Conservation (phyloP, 139 green algal genomes). For the Pseudopediastrum boryanum region DNA sequence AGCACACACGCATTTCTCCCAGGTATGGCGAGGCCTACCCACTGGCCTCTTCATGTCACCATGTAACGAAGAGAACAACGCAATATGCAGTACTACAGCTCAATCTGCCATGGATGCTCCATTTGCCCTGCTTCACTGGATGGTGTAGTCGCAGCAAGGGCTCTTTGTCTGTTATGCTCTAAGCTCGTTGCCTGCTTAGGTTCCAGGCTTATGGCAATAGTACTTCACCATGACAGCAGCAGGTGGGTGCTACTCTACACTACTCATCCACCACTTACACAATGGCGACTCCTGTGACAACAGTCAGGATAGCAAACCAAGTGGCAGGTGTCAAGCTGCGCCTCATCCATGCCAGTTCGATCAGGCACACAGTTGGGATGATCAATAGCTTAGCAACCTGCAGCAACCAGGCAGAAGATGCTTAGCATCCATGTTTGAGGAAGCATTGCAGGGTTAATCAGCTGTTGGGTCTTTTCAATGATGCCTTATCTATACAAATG, state of each 20-base stretch:
- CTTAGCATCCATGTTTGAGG: not conserved
- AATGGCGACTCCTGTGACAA: conserved; percentile 83
- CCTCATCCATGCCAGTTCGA: conserved; percentile 79
- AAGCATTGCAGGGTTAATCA: not conserved
- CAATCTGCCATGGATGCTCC: too few species aligned
- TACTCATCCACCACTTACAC: conserved; percentile 50
- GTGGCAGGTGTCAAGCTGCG: conserved; percentile 57
- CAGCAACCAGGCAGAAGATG: not conserved
- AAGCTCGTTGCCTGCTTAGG: not conserved
- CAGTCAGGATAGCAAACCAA: conserved; percentile 66
- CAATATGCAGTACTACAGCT: too few species aligned
- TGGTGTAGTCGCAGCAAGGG: not conserved
- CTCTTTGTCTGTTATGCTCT: not conserved
- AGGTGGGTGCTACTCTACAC: not conserved
- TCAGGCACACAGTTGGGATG: conserved; percentile 87
- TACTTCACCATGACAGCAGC: not conserved
- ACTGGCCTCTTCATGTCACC: too few species aligned
- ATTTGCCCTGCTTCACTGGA: too few species aligned
- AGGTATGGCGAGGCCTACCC: too few species aligned
- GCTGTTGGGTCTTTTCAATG: not conserved
- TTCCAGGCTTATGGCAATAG: not conserved
- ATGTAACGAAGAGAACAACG: too few species aligned
- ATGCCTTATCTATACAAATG: not conserved
- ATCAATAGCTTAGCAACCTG: conserved; percentile 94
- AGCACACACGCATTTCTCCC: too few species aligned